A percentile compares a stretch with the other conserved stretches of the same genome.
Conservation (phyloP, 1,284 basidiomycete genomes). For the Trichosporon faecale region DNA sequence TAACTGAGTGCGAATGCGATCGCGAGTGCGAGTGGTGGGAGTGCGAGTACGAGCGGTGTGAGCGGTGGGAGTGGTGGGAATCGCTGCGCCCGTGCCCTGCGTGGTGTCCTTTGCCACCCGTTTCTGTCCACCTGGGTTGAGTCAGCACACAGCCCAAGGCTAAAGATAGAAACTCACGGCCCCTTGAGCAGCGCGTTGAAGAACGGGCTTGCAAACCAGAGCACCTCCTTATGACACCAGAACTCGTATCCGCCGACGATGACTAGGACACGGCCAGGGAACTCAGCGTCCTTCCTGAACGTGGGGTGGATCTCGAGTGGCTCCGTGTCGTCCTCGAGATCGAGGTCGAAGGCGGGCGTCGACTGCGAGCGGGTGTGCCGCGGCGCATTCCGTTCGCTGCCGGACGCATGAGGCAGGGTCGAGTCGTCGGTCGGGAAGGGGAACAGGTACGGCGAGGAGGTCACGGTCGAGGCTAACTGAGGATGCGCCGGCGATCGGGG, state of each 20-base stretch:
- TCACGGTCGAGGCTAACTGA: conserved; percentile 38
- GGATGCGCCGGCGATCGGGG: conserved; percentile 46
- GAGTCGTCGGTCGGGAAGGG: conserved; percentile 9
- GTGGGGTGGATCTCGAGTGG: conserved; percentile 41
- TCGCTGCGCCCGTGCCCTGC: neutral
- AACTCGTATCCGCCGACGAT: conserved; percentile 44
- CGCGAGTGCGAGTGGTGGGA: neutral
- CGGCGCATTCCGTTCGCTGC: neutral
- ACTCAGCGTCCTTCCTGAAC: conserved; percentile 32
- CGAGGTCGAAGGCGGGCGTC: conserved; percentile 13
- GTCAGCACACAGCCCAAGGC: neutral
- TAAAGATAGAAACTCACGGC: conserved; percentile 31
- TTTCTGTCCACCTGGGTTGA: conserved; percentile 2
- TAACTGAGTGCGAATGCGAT: neutral
- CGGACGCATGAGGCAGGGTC: neutral
- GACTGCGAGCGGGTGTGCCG: conserved; percentile 16
- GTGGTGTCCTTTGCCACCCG: conserved; percentile 8
- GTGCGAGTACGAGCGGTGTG: neutral
- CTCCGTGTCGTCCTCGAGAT: conserved; percentile 31
- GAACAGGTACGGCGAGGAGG: conserved; percentile 22
- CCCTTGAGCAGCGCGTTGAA: conserved; percentile 46
- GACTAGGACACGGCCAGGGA: conserved; percentile 45
- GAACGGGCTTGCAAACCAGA: conserved; percentile 50
- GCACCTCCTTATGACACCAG: conserved; percentile 50
- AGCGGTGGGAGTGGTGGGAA: neutral